A percentile compares a stretch with the other conserved stretches of the same genome.
These are phyloP conservation scores for Albatrellus ellisii DNA, from an alignment of 768 basidiomycete species.

Conservation along the genomic window DNA sequence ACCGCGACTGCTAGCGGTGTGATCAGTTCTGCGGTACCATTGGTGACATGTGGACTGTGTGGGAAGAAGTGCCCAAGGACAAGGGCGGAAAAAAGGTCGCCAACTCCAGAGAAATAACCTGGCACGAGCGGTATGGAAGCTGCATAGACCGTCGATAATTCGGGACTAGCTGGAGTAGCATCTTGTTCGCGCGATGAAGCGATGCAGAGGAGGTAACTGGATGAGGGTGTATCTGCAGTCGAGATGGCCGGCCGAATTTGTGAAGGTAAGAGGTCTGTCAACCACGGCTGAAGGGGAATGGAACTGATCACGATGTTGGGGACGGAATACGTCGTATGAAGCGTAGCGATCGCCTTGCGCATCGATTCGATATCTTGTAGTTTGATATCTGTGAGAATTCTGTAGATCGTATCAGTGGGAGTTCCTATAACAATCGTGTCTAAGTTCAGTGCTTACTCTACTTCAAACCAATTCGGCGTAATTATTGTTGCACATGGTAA, in stretches of 20 bases:
- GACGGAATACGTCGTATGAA: conserved; percentile 68
- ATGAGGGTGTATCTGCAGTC: conserved; percentile 26
- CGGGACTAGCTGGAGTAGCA: conserved; percentile 10
- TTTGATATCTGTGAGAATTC: conserved; percentile 60
- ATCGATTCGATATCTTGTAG: conserved; percentile 60
- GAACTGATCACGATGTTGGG: conserved; percentile 90
- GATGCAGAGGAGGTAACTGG: conserved; percentile 53
- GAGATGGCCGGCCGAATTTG: conserved; percentile 22
- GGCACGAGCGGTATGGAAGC: conserved; percentile 66
- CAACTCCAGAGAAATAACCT: conserved; percentile 94
- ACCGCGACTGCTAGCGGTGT: conserved; percentile 45
- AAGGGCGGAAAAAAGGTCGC: conserved; percentile 92
- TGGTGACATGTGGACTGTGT: too few relatives aligned
- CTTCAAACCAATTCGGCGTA: conserved; percentile 97
- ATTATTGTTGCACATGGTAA: conserved; percentile 83
- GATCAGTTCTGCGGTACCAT: conserved; percentile 6
- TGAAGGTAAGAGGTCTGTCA: conserved; percentile 39
- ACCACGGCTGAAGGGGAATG: conserved; percentile 56
- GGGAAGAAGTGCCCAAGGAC: conserved; percentile 67
- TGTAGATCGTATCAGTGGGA: conserved; percentile 19
- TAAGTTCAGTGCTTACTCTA: conserved; percentile 50
- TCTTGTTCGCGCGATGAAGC: conserved; percentile 38
- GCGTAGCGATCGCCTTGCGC: conserved; percentile 47
- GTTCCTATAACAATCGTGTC: not conserved
- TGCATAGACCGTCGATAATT: conserved; percentile 51